A percentile compares a stretch with the other conserved stretches of the same genome.
These are phyloP conservation scores for Leptoxyphium fumago DNA, from an alignment of 2,329 filamentous ascomycete genomes.

Conservation along the genomic window DNA sequence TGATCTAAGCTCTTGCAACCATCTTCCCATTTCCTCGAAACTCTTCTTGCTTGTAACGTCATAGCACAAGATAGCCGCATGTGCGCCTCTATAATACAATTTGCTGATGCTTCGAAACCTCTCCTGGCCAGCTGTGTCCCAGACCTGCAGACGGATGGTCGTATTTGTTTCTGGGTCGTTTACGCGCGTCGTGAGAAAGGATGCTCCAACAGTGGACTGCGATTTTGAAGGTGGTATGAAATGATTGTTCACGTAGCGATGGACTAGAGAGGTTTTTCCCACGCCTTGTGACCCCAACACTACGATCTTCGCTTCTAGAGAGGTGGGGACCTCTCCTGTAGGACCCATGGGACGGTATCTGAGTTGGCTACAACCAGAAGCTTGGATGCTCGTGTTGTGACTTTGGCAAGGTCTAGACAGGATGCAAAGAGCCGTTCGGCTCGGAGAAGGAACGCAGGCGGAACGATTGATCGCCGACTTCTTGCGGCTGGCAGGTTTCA, in stretches of 20 bases:
- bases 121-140: slow-evolving; percentile 94
- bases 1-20: slow-evolving; percentile 70
- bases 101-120: slow-evolving; percentile 88
- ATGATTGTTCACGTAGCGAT: slow-evolving; percentile 58
- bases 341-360: background rate
- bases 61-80: slow-evolving; percentile 88
- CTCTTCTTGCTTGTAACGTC: slow-evolving; percentile 76
- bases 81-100: slow-evolving; percentile 90
- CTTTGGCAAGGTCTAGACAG: too few relatives aligned
- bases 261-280: slow-evolving; percentile 65
- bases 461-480: too few relatives aligned
- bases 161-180: slow-evolving; percentile 71
- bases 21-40: slow-evolving; percentile 83
- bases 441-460: too few relatives aligned
- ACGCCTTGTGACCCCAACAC: slow-evolving; percentile 68
- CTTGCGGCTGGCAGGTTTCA: too few relatives aligned
- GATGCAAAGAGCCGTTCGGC: too few relatives aligned
- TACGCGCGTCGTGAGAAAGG: slow-evolving; percentile 50
- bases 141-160: slow-evolving; percentile 81
- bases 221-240: slow-evolving; percentile 43
- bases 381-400: too few relatives aligned
- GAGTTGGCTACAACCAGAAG: too few relatives aligned
- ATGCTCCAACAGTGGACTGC: slow-evolving; percentile 35
- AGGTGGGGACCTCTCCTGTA: slow-evolving; percentile 18
- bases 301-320: slow-evolving; percentile 68